Evolutionary conservation across 2,329 filamentous ascomycete genomes (phyloP).

Genomic region (Madurella mycetomatis): DNA sequence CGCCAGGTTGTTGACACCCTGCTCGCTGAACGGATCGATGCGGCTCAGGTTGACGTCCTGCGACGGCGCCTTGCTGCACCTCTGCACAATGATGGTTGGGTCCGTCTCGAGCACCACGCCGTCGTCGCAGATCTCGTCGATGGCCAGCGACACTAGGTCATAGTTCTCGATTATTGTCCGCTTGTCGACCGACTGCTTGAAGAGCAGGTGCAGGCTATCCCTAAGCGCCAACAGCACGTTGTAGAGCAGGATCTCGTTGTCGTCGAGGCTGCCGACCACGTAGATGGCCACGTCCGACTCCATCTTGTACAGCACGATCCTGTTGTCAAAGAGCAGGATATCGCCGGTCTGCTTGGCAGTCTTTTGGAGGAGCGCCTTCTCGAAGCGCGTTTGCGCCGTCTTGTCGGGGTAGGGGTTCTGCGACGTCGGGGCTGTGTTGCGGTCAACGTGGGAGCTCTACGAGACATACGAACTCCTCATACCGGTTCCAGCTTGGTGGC

Average conservation of each 20-base stretch:
- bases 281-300: conserved; percentile 97
- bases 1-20: conserved; percentile 89
- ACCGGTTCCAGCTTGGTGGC: conserved; percentile 25
- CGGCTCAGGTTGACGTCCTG: conserved; percentile 90
- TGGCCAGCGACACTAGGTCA: conserved; percentile 86
- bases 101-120: conserved; percentile 97
- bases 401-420: conserved; percentile 77
- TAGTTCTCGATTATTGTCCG: conserved; percentile 98
- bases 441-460: conserved; percentile 7
- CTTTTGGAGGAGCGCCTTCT: conserved; percentile 93
- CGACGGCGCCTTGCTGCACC: conserved; percentile 86
- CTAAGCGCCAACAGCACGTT: conserved; percentile 88
- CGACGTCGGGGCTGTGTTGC: conserved; percentile 40
- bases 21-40: conserved; percentile 85
- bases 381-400: conserved; percentile 93
- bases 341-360: conserved; percentile 93
- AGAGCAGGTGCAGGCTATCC: conserved; percentile 82
- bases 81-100: conserved; percentile 84
- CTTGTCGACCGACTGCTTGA: conserved; percentile 98
- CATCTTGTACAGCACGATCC: conserved; percentile 95
- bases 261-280: conserved; percentile 82
- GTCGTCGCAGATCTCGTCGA: conserved; percentile 93
- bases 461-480: conserved; percentile 19
- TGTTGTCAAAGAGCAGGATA: conserved; percentile 96
- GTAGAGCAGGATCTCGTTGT: conserved; percentile 96